Evolutionary conservation across 106 monocot genomes (phyloP).

Genomic region (Narthecium ossifragum): DNA sequence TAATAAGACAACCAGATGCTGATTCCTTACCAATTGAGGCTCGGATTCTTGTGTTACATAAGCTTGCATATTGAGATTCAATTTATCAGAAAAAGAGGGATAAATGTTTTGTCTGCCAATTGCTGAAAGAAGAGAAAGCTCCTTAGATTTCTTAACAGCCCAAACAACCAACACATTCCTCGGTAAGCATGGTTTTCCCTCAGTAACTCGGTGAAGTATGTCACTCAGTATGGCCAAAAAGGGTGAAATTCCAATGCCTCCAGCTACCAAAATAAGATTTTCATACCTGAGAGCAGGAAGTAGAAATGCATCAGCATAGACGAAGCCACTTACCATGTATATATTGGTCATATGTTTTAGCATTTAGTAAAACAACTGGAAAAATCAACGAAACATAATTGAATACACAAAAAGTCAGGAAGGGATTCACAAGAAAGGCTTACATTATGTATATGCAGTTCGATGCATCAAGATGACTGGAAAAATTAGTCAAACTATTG

Average conservation of each 20-base stretch:
- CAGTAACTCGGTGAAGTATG: conserved; percentile 49
- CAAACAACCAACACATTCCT: conserved; percentile 79
- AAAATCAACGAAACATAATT: too few species aligned
- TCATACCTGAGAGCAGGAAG: conserved; percentile 81
- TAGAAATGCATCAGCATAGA: too few species aligned
- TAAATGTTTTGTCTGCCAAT: conserved; percentile 38
- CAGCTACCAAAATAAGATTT: conserved; percentile 88
- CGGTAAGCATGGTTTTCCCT: conserved; percentile 51
- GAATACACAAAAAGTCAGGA: too few species aligned
- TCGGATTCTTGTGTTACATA: conserved; percentile 83
- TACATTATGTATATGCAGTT: too few species aligned
- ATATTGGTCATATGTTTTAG: too few species aligned
- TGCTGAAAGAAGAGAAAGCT: conserved; percentile 75
- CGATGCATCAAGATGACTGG: too few species aligned
- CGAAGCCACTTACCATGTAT: too few species aligned
- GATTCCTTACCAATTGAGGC: conserved; percentile 50
- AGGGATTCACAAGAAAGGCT: too few species aligned
- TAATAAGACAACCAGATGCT: neutral
- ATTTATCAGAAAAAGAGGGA: conserved; percentile 39
- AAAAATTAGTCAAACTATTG: too few species aligned
- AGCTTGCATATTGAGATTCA: conserved; percentile 70
- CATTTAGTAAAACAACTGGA: too few species aligned
- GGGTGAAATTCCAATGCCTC: conserved; percentile 93
- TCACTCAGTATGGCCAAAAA: conserved; percentile 91
- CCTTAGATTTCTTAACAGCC: conserved; percentile 85